Conservation (phyloP, 2,329 filamentous ascomycete species). For the Penicillium italicum region DNA sequence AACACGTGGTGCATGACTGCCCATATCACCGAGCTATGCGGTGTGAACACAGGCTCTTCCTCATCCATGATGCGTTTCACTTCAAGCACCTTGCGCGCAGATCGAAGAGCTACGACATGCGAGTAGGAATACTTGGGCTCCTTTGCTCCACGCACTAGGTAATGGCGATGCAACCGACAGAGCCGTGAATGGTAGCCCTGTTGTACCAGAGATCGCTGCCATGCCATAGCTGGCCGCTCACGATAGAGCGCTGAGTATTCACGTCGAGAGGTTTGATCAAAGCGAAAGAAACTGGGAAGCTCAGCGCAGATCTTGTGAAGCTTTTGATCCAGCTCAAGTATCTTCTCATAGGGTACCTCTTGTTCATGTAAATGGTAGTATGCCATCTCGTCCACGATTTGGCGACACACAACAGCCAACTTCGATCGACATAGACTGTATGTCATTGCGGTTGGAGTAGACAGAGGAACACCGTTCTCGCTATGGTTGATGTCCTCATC, state of each 20-base stretch:
- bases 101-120: conserved; percentile 36
- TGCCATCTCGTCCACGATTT: conserved; percentile 39
- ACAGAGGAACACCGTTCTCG: conserved; percentile 25
- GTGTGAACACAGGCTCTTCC: conserved; percentile 25
- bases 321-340: conserved; percentile 38
- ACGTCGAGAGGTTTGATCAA: conserved; percentile 30
- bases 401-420: conserved; percentile 40
- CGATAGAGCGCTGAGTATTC: conserved; percentile 29
- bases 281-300: conserved; percentile 38
- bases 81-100: conserved; percentile 39
- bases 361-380: conserved; percentile 24
- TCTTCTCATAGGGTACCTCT: conserved; percentile 35
- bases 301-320: conserved; percentile 31
- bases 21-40: conserved; percentile 30
- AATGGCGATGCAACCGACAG: conserved; percentile 41
- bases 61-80: conserved; percentile 36
- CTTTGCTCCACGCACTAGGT: conserved; percentile 37
- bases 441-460: conserved; percentile 44
- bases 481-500: conserved; percentile 36
- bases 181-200: conserved; percentile 36
- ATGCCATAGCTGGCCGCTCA: conserved; percentile 29
- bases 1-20: conserved; percentile 41
- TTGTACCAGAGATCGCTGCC: conserved; percentile 37
- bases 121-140: conserved; percentile 40
- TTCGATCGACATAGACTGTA: conserved; percentile 45